Base-by-base conservation (phyloP, 2,329 filamentous ascomycete species). In the Fusarium dlaminii region DNA sequence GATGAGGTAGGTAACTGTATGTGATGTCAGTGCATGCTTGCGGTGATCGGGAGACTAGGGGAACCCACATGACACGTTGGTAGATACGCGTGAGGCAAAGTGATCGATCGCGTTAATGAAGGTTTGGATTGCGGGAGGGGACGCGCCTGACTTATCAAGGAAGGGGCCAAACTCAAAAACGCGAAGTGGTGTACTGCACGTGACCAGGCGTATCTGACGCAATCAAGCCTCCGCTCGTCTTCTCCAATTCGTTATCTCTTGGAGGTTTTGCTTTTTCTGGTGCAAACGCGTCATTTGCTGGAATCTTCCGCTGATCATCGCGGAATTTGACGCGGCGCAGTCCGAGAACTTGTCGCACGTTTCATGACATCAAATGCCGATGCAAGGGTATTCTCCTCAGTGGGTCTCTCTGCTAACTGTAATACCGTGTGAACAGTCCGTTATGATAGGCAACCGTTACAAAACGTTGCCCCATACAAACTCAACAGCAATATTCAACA, bases 401-500 rank as follows among this genome's bases (percentile, higher is more conserved):
- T 17, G 34, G 34, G 34, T 14, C 15, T 36, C n/a, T n/a, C n/a
- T n/a, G 15, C 34, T 8, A 5, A 36, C 34, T 10, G 17, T 37
- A 20, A 14, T 24, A 51, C 22, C 32, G 22, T 34, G n/a, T 29
- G 1, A 48, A 13, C 4, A 18, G 18, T 0, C 22, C 3, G 22
- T 49, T 18, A 5, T 15, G 5, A 24, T 68, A 56, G 3, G 34
- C 39, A 10, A 51, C 34, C 5, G 57, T 48, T 30, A 67, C 2
- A 61, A 10, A 29, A 34, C n/a, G n/a, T 12, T 42, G 7, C 45
- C 51, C 68, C 58, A 76, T 2, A 72, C 67, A 59, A 77, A 74
- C 49, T 78, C 75, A n/a, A 66, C 65, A 20, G 70, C 78, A 57
- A 79, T 67, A 18, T 75, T 73, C 39, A 79, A 17, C 66, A 80